Evolutionary conservation across 2,329 filamentous ascomycete species (phyloP).

Genomic region (Colletotrichum navitas): DNA sequence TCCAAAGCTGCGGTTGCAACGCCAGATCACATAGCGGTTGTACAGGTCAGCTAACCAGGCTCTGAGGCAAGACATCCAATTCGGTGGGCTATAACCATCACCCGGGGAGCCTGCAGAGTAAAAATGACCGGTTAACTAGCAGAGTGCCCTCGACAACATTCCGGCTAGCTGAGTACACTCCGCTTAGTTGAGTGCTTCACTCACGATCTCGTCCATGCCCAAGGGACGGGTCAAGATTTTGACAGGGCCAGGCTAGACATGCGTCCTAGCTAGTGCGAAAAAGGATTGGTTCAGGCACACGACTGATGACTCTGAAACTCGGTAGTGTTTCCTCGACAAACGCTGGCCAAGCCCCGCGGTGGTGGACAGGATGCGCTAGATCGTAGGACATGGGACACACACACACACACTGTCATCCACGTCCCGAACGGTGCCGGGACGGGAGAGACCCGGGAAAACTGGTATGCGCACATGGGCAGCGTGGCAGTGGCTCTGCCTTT

Average conservation of each 20-base stretch:
- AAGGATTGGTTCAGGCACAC: slow-evolving; percentile 38
- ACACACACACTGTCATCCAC: slow-evolving; percentile 20
- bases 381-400: not conserved
- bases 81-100: not conserved
- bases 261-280: slow-evolving; percentile 6
- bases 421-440: slow-evolving; percentile 6
- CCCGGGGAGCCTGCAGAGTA: not conserved
- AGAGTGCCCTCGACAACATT: not conserved
- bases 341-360: slow-evolving; percentile 31
- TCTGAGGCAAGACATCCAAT: not conserved
- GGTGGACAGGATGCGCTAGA: slow-evolving; percentile 15
- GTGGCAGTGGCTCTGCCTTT: slow-evolving; percentile 15
- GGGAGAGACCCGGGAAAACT: slow-evolving; percentile 28
- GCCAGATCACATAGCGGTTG: not conserved
- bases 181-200: not conserved
- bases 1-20: not conserved
- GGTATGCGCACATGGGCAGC: slow-evolving; percentile 37
- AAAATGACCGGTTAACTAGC: not conserved
- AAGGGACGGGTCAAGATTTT: slow-evolving; percentile 10
- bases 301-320: slow-evolving; percentile 41
- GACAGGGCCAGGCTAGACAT: slow-evolving; percentile 14
- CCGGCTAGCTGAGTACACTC: not conserved
- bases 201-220: not conserved
- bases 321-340: slow-evolving; percentile 41
- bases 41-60: not conserved